Conservation (phyloP, 805 yeast genomes). For the Ogataea trehaloabstinens region DNA sequence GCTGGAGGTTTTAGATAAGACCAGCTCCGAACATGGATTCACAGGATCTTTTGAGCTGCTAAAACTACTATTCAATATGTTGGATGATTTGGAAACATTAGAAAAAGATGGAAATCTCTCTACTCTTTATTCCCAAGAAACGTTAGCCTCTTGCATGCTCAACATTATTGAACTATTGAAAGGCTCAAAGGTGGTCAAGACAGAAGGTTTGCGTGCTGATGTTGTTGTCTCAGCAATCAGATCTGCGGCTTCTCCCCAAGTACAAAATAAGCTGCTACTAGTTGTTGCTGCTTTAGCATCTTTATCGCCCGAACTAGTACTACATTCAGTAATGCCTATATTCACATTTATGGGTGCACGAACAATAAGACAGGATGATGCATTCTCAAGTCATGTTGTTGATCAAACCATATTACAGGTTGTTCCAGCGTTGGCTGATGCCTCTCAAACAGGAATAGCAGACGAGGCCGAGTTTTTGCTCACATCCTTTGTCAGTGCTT, state of each 20-base stretch:
- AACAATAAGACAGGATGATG: conserved; percentile 95
- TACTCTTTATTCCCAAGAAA: conserved; percentile 86
- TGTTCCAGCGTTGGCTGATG: conserved; percentile 77
- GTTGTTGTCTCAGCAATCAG: conserved; percentile 88
- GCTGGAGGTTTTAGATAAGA: conserved; percentile 72
- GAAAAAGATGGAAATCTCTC: conserved; percentile 92
- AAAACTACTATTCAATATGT: conserved; percentile 48
- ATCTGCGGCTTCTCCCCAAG: conserved; percentile 87
- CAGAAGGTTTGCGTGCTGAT: conserved; percentile 77
- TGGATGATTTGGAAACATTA: conserved; percentile 76
- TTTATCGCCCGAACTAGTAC: conserved; percentile 83
- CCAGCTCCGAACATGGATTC: conserved; percentile 21
- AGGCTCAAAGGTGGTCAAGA: conserved; percentile 31
- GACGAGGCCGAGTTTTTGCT: conserved; percentile 81
- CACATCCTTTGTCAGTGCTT: conserved; percentile 90
- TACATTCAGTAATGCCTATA: conserved; percentile 98
- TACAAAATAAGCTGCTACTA: conserved; percentile 81
- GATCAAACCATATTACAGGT: conserved; percentile 89
- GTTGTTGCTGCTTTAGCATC: conserved; percentile 87
- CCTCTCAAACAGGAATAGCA: conserved; percentile 40
- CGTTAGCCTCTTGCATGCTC: conserved; percentile 82
- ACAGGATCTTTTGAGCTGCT: conserved; percentile 37
- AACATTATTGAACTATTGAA: conserved; percentile 60
- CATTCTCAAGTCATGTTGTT: conserved; percentile 86
- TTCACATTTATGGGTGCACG: conserved; percentile 99